These are phyloP conservation scores for Silene conica DNA, from an alignment of 148 eudicot genomes.

Conservation along the genomic window DNA sequence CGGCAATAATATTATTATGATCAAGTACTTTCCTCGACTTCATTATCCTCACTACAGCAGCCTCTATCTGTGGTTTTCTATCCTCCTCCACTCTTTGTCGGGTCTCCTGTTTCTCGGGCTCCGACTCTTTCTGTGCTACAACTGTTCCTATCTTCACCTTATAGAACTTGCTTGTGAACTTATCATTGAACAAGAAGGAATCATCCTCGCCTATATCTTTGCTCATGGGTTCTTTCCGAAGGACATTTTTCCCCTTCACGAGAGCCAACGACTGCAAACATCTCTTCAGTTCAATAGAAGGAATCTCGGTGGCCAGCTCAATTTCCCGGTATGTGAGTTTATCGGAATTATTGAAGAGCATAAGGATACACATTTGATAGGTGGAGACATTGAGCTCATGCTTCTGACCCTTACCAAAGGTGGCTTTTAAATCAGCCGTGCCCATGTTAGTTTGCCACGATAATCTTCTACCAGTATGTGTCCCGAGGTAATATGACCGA, in stretches of 20 bases:
- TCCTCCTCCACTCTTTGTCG: slow-evolving; percentile 82
- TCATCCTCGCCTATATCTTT: slow-evolving; percentile 66
- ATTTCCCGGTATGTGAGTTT: slow-evolving; percentile 62
- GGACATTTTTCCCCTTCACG: slow-evolving; percentile 79
- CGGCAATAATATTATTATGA: slow-evolving; percentile 70
- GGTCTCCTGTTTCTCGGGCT: slow-evolving; percentile 83
- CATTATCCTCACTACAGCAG: slow-evolving; percentile 81
- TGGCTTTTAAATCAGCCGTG: slow-evolving; percentile 70
- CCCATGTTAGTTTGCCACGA: slow-evolving; percentile 92
- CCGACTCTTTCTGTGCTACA: slow-evolving; percentile 81
- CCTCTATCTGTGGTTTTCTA: slow-evolving; percentile 83
- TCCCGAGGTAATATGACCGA: slow-evolving; percentile 74
- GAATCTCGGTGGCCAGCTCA: slow-evolving; percentile 80
- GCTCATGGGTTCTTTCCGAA: slow-evolving; percentile 77
- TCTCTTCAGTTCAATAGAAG: slow-evolving; percentile 60
- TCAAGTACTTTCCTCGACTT: slow-evolving; percentile 65
- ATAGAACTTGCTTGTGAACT: slow-evolving; percentile 65
- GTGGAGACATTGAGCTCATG: slow-evolving; percentile 82
- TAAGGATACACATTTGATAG: slow-evolving; percentile 77
- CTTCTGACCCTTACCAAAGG: slow-evolving; percentile 68
- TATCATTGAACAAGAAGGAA: slow-evolving; percentile 60
- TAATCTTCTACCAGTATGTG: slow-evolving; percentile 71
- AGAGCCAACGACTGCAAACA: slow-evolving; percentile 74
- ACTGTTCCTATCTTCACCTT: slow-evolving; percentile 88
- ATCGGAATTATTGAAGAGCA: slow-evolving; percentile 76